Evolutionary conservation across 306 rosid species (phyloP), one percentile per base, ranked within the genome.

Genomic region (Acacia crassicarpa): DNA sequence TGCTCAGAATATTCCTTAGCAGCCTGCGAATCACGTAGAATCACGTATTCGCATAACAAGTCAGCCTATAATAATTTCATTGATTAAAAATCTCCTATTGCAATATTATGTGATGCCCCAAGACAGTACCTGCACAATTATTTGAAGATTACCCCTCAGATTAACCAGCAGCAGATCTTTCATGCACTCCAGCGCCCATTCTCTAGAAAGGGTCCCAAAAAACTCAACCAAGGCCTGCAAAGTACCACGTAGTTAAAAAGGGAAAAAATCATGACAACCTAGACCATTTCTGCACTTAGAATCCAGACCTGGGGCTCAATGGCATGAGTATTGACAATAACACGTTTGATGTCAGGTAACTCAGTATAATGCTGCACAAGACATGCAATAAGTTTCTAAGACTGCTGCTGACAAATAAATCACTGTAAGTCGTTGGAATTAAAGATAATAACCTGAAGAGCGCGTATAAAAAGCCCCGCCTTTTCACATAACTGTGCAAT

Each of bases 121-220:
- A 68, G 35, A 77, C 22, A 38, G 71, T 79, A 92, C 98, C 98
- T 94, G 98, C 53, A 94, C 98, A 81, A 92, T 94, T 62, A 94
- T 92, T 90, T 92, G 98, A 85, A 94, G 97, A 87, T 94, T 94
- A 43, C 94, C 98, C 88, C 98, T 94, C 75, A 94, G 91, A 81
- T 94, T 94, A 78, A 94, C 98, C 81, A 94, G 85, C 78, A 94
- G 84, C 87, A 94, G 98, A 87, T 94, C 98, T 88, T 94, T 94
- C 98, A 94, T 94, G 58, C 98, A 94, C 87, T 94, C 98, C 85
- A 94, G 89, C 54, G 94, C 98, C 98, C 98, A 94, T 87, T 94
- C 98, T 40, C 83, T 88, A n/a, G 98, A 94, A 72, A 94, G 91
- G 73, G 98, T 94, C 41, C 98, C 98, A 27, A 94, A 94, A 82